phyloP scores from a whole-genome alignment of 108 stramenopile genomes.

The Skeletonema marinoi region DNA sequence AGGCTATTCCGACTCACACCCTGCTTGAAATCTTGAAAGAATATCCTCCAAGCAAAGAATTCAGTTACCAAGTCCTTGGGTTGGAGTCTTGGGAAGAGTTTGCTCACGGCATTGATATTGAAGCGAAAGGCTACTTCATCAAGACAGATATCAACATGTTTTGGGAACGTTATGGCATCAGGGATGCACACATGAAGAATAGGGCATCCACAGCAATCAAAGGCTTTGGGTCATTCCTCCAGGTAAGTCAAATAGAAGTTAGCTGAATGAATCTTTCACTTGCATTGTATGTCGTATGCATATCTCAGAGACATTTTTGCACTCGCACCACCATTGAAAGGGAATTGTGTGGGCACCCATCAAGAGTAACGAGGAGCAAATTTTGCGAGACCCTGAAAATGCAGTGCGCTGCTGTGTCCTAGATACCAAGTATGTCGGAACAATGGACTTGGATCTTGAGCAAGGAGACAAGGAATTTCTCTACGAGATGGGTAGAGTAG shows the following conservation, averaged over 20 bases:
- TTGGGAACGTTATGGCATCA: neutral
- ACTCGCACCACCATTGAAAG: neutral
- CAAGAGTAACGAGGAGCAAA: neutral
- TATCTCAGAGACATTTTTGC: neutral
- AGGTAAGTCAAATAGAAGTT: neutral
- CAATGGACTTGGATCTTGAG: conserved; percentile 3
- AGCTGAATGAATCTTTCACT: neutral
- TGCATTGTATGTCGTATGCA: neutral
- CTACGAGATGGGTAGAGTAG: conserved; percentile 1
- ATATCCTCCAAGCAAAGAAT: neutral
- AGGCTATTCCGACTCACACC: neutral
- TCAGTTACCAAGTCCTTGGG: neutral
- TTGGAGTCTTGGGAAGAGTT: neutral
- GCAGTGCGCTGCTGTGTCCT: neutral
- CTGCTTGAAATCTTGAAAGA: neutral
- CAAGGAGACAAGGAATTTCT: conserved; percentile 2
- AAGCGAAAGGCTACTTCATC: neutral
- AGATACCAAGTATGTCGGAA: neutral
- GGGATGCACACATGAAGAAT: neutral
- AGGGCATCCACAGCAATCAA: neutral
- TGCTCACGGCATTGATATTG: neutral
- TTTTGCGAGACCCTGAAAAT: neutral
- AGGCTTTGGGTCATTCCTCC: neutral
- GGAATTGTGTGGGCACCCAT: neutral
- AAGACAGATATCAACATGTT: neutral